phyloP scores from a whole-genome alignment of 2,329 filamentous ascomycete genomes.

The Diaporthe caulivora region DNA sequence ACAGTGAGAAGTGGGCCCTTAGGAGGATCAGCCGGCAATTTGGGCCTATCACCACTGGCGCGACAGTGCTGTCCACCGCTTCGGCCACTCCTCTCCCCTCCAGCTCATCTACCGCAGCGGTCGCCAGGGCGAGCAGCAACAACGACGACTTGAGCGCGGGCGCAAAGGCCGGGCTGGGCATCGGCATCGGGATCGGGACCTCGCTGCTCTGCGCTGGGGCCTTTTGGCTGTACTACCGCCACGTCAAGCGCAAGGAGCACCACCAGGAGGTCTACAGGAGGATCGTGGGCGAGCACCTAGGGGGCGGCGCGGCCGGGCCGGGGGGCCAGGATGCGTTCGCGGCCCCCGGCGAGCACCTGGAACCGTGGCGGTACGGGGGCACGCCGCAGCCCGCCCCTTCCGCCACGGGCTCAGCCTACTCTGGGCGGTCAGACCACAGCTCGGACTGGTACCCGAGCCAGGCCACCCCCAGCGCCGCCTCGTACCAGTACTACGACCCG shows the following conservation, averaged over 20 bases:
- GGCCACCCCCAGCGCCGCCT: background rate
- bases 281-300: background rate
- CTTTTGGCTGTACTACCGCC: slow-evolving; percentile 27
- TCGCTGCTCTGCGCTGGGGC: background rate
- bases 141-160: background rate
- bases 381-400: slow-evolving; percentile 8
- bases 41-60: background rate
- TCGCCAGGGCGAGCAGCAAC: background rate
- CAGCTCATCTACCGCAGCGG: background rate
- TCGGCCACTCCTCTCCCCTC: background rate
- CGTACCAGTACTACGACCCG: slow-evolving; percentile 29
- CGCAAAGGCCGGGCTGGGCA: slow-evolving; percentile 14
- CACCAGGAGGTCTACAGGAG: slow-evolving; percentile 28
- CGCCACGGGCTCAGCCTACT: background rate
- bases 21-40: background rate
- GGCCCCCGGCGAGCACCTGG: slow-evolving; percentile 1
- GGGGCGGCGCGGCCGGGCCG: background rate
- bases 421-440: slow-evolving; percentile 2
- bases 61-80: background rate
- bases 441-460: slow-evolving; percentile 10
- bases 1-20: slow-evolving; percentile 17
- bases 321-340: background rate
- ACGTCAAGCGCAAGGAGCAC: slow-evolving; percentile 26
- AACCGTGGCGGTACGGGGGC: slow-evolving; percentile 18
- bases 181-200: slow-evolving; percentile 19